phyloP scores from a whole-genome alignment of 108 stramenopile species.

The Seminavis robusta region DNA sequence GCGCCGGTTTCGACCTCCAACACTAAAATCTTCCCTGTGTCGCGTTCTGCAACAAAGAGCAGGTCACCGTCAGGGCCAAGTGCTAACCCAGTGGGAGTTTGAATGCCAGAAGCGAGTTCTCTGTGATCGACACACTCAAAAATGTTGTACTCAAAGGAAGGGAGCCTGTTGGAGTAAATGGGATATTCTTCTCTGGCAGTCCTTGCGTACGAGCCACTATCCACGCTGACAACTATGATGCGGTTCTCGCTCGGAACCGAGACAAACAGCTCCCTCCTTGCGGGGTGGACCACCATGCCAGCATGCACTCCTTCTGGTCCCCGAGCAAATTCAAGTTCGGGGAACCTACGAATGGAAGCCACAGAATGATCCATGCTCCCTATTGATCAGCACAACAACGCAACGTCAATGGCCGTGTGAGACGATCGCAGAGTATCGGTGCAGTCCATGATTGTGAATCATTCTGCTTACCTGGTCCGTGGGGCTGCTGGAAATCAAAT shows the following conservation, averaged over 20 bases:
- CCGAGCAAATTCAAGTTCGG: conserved; percentile 26
- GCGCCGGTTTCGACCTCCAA: conserved; percentile 33
- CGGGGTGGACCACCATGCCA: conserved; percentile 17
- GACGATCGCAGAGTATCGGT: no score
- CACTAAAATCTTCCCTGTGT: conserved; percentile 26
- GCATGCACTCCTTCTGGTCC: conserved; percentile 2
- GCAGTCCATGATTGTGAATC: no score
- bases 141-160: conserved; percentile 44
- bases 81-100: conserved; percentile 38
- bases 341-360: conserved; percentile 32
- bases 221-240: conserved; percentile 24
- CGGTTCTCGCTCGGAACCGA: conserved; percentile 21
- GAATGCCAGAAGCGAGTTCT: conserved; percentile 17
- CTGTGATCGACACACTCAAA: conserved; percentile 40
- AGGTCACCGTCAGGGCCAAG: conserved; percentile 21
- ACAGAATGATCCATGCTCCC: conserved; percentile 45
- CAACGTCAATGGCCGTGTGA: no score
- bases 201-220: conserved; percentile 34
- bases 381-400: no score
- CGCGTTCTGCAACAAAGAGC: conserved; percentile 40
- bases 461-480: conserved; percentile 52
- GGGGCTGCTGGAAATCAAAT: conserved; percentile 51
- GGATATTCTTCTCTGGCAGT: conserved; percentile 51
- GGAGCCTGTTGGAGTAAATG: conserved; percentile 33
- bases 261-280: conserved; percentile 31